Conservation (phyloP, 331 rosid genomes). For the Acacia concinna region DNA sequence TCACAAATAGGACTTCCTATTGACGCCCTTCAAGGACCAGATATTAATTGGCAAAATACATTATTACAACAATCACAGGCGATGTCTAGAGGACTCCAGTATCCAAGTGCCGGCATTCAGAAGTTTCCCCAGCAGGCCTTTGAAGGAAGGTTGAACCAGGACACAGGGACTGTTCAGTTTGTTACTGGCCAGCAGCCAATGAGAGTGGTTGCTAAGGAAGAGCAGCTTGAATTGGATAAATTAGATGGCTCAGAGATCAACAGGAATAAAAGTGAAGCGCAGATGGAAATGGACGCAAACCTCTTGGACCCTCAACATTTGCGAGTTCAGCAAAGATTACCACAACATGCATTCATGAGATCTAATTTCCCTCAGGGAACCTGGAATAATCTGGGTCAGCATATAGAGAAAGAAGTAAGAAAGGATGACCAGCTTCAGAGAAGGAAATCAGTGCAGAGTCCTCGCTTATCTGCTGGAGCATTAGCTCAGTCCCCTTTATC, state of each 20-base stretch:
- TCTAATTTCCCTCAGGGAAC: constrained; percentile 69
- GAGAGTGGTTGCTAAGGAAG: constrained; percentile 76
- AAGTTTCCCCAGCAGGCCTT: constrained; percentile 71
- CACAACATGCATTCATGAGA: constrained; percentile 59
- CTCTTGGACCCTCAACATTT: constrained; percentile 73
- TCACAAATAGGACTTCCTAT: constrained; percentile 53
- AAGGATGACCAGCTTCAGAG: constrained; percentile 81
- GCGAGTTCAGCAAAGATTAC: constrained; percentile 58
- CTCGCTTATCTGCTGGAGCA: constrained; percentile 72
- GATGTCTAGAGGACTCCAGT: constrained; percentile 69
- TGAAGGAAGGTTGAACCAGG: constrained; percentile 77
- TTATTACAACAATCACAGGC: constrained; percentile 70
- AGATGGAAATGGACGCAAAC: constrained; percentile 60
- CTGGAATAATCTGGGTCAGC: constrained; percentile 76
- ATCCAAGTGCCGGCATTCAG: constrained; percentile 54
- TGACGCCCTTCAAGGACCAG: constrained; percentile 72
- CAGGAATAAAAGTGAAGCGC: constrained; percentile 59
- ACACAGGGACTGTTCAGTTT: constrained; percentile 52
- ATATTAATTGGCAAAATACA: constrained; percentile 74
- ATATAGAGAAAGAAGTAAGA: constrained; percentile 71
- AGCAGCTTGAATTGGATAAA: constrained; percentile 75
- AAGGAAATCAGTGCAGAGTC: constrained; percentile 82
- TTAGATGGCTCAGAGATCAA: constrained; percentile 62
- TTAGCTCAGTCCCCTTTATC: constrained; percentile 83
- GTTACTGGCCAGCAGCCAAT: constrained; percentile 61